A percentile compares a stretch with the other conserved stretches of the same genome.
Evolutionary conservation across 2,329 filamentous ascomycete genomes (phyloP).

Genomic region (Daldinia eschscholtzii): DNA sequence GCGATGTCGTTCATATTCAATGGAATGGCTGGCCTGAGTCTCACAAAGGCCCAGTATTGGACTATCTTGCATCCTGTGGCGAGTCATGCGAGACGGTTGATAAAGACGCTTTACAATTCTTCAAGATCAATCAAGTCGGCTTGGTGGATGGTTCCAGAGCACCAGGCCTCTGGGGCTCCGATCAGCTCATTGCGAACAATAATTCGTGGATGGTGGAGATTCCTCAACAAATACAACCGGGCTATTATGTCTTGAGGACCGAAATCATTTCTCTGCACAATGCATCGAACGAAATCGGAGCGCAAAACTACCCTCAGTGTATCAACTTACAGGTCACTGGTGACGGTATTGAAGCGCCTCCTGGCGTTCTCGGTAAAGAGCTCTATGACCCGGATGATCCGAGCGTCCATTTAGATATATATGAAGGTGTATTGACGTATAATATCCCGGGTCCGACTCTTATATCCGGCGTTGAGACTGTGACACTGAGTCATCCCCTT

Average conservation of each 20-base stretch:
- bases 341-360: constrained; percentile 52
- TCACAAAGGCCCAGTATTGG: constrained; percentile 57
- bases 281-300: constrained; percentile 57
- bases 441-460: constrained; percentile 48
- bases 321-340: constrained; percentile 70
- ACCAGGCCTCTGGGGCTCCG: constrained; percentile 53
- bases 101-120: constrained; percentile 54
- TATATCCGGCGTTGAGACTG: constrained; percentile 33
- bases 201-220: constrained; percentile 64
- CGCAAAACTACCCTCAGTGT: constrained; percentile 68
- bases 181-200: constrained; percentile 63
- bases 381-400: constrained; percentile 47
- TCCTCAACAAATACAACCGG: constrained; percentile 58
- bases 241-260: constrained; percentile 65
- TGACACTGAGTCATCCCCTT: constrained; percentile 43
- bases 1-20: constrained; percentile 54
- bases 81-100: constrained; percentile 54
- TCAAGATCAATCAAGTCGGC: constrained; percentile 54
- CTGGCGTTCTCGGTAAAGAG: constrained; percentile 43
- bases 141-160: constrained; percentile 50
- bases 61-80: constrained; percentile 56
- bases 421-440: constrained; percentile 43
- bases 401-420: constrained; percentile 48
- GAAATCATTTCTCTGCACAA: constrained; percentile 66
- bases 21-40: constrained; percentile 57